These are phyloP conservation scores for Lecanicillium sp. DNA, from an alignment of 2,329 filamentous ascomycete genomes.

Conservation along the genomic window DNA sequence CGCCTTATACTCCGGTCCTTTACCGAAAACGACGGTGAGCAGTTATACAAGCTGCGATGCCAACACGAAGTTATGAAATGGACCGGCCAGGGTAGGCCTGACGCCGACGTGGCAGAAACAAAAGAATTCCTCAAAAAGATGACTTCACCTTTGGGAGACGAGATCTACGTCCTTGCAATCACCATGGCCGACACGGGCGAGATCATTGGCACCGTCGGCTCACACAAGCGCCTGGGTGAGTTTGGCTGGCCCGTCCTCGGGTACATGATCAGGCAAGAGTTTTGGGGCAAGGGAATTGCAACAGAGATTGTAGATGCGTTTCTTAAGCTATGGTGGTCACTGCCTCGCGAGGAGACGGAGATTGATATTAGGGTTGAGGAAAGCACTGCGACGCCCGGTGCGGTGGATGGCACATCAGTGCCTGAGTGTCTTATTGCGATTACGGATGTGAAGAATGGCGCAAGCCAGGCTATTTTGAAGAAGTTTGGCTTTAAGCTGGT, in stretches of 20 bases:
- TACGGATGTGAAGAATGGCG: slow-evolving; percentile 38
- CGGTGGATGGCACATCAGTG: slow-evolving; percentile 11
- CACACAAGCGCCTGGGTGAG: slow-evolving; percentile 23
- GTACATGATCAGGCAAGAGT: slow-evolving; percentile 44
- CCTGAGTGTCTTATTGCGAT: slow-evolving; percentile 36
- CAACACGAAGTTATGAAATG: slow-evolving; percentile 56
- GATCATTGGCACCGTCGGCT: slow-evolving; percentile 42
- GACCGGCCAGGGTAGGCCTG: slow-evolving; percentile 34
- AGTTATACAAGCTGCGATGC: slow-evolving; percentile 42
- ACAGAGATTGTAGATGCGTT: slow-evolving; percentile 47
- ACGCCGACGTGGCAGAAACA: slow-evolving; percentile 37
- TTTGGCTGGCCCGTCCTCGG: slow-evolving; percentile 50
- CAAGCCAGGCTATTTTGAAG: slow-evolving; percentile 46
- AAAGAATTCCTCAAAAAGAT: slow-evolving; percentile 27
- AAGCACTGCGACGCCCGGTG: background rate
- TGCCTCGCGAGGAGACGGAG: slow-evolving; percentile 37
- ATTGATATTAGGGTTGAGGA: slow-evolving; percentile 31
- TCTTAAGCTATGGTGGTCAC: slow-evolving; percentile 35
- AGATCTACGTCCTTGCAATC: slow-evolving; percentile 50
- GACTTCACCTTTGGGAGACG: slow-evolving; percentile 39
- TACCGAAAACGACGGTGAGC: slow-evolving; percentile 38
- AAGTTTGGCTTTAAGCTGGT: slow-evolving; percentile 47
- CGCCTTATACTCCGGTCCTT: slow-evolving; percentile 48
- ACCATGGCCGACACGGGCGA: slow-evolving; percentile 36
- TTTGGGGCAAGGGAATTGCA: slow-evolving; percentile 48